Conservation (phyloP, 768 basidiomycete genomes). For the Cyclocybe aegerita region DNA sequence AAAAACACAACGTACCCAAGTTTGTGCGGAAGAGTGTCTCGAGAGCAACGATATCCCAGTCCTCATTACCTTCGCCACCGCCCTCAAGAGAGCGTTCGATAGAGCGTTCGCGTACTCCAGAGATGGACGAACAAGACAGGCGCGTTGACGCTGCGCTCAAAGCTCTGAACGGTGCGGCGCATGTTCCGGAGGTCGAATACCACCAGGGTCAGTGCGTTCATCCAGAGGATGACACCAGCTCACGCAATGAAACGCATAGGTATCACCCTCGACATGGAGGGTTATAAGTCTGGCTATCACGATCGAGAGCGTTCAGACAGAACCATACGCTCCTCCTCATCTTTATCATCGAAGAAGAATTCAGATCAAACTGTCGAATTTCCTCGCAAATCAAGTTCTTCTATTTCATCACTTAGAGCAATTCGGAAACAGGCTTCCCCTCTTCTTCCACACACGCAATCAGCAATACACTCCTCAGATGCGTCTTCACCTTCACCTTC, state of each 20-base stretch:
- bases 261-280: conserved; percentile 79
- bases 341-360: conserved; percentile 2
- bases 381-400: conserved; percentile 9
- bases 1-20: conserved; percentile 24
- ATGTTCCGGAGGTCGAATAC: conserved; percentile 61
- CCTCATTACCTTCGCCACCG: conserved; percentile 32
- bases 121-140: conserved; percentile 38
- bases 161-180: conserved; percentile 36
- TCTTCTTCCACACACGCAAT: conserved; percentile 18
- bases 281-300: conserved; percentile 61
- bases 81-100: conserved; percentile 22
- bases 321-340: conserved; percentile 33
- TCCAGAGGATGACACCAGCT: background rate
- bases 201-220: conserved; percentile 42
- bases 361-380: conserved; percentile 13
- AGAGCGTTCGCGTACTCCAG: conserved; percentile 23
- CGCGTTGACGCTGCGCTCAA: conserved; percentile 53
- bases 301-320: conserved; percentile 38
- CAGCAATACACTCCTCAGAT: conserved; percentile 14
- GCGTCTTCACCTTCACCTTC: conserved; percentile 14
- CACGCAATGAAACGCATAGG: conserved; percentile 37
- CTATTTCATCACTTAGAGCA: background rate
- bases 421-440: conserved; percentile 5
- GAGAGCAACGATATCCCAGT: conserved; percentile 27
- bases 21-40: conserved; percentile 28